Base-by-base conservation (phyloP, 306 rosid genomes). In the Citrullus colocynthis region DNA sequence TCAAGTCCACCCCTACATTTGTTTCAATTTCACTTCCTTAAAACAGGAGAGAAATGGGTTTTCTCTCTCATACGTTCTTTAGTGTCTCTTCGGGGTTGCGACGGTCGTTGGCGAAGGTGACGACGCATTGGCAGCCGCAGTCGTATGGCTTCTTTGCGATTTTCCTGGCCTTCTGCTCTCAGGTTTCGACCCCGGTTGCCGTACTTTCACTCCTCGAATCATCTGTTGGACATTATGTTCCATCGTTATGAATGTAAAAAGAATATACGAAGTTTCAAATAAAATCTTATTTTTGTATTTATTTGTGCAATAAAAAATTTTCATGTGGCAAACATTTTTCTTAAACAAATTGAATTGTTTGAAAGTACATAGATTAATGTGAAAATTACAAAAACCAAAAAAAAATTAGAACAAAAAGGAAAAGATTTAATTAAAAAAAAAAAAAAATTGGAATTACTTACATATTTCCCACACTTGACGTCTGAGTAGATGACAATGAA, bases 151-250 rank as follows among this genome's bases (percentile, higher is more conserved):
- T 89, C 85, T 92, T 79, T 90, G 99, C 58, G 86, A 78, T 81
- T 92, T 92, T 79, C 88, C 93, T 5, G 85, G 79, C 84, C 83
- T 86, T 75, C 87, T 86, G 77, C 66, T 85, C 83, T 92, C 98
- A 55, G 91, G 58, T 78, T 90, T 95, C 32, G 79, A 56, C 56
- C 93, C 97, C 21, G 80, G 88, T 84, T 90, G 92, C 83, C 97
- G 82, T 67, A 92, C 99, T 78, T 92, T 92, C 80, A 95, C 99
- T 85, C 99, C 99, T 88, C 97, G 88, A 75, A 95, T 95, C 99
- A 95, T 85, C 98, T 88, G 63, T 79, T 71, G 1, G 2, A 39
- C 54, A 48, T 48, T 28, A 4, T 0, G 10, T 8, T 65, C 41
- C 11, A 16, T 39, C 0, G 10, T 39, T 18, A n/a, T 65, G 0